Evolutionary conservation across 148 eudicot species (phyloP).

Genomic region (Rhododendron vialii): DNA sequence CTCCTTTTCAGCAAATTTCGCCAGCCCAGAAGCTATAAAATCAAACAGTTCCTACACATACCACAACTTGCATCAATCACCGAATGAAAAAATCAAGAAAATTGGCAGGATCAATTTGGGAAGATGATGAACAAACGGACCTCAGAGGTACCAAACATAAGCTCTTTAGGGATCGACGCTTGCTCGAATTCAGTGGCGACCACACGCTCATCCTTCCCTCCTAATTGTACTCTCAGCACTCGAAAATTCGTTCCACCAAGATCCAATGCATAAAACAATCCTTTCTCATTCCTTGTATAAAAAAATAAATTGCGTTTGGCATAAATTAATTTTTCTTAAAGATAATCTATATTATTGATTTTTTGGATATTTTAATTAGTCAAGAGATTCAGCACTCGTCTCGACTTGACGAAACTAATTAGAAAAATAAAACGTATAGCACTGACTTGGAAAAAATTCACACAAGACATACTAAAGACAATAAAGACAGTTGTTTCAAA

Average conservation of each 20-base stretch:
- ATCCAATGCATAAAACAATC: conserved; percentile 75
- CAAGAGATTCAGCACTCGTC: background rate
- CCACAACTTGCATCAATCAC: conserved; percentile 5
- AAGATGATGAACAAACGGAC: conserved; percentile 18
- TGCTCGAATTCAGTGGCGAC: conserved; percentile 57
- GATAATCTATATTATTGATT: background rate
- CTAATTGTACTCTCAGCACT: conserved; percentile 68
- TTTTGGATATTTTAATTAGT: background rate
- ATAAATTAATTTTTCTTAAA: too few relatives aligned
- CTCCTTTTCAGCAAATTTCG: conserved; percentile 51
- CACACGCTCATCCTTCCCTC: conserved; percentile 58
- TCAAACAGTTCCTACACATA: conserved; percentile 59
- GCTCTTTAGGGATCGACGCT: conserved; percentile 63
- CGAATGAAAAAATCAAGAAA: background rate
- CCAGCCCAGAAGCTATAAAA: conserved; percentile 65
- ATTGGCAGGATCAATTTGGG: background rate
- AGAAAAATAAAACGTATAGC: background rate
- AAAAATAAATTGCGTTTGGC: background rate
- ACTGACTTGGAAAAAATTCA: background rate
- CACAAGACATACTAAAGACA: background rate
- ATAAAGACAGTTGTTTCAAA: too few relatives aligned
- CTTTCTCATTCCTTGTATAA: conserved; percentile 62
- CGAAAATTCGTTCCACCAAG: conserved; percentile 87
- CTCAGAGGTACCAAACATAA: conserved; percentile 75
- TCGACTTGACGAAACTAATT: too few relatives aligned